Conservation (phyloP, 768 basidiomycete genomes). For the Mycena galericulata region DNA sequence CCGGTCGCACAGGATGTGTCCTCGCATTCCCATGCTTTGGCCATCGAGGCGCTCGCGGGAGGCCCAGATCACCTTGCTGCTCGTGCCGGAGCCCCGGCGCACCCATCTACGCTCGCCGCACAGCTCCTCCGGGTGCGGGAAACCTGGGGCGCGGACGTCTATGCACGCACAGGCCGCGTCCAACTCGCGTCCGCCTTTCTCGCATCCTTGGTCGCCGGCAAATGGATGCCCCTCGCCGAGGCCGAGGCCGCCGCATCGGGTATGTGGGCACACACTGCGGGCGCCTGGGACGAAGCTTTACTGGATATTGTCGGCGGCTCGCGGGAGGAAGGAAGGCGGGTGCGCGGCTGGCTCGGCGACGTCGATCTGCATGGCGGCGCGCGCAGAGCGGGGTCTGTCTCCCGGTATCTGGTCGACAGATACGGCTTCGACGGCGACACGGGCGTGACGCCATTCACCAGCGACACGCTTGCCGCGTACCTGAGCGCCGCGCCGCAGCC, state of each 20-base stretch:
- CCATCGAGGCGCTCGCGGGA: slow-evolving; percentile 80
- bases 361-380: slow-evolving; percentile 78
- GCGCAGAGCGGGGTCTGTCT: slow-evolving; percentile 72
- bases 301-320: slow-evolving; percentile 84
- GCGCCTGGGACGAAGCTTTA: slow-evolving; percentile 79
- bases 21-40: slow-evolving; percentile 81
- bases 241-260: slow-evolving; percentile 84
- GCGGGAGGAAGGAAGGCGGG: slow-evolving; percentile 76
- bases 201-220: slow-evolving; percentile 76
- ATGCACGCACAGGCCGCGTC: slow-evolving; percentile 80
- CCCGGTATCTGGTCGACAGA: slow-evolving; percentile 81
- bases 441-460: slow-evolving; percentile 80
- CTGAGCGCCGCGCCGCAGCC: slow-evolving; percentile 80
- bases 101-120: slow-evolving; percentile 77
- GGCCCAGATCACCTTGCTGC: slow-evolving; percentile 83
- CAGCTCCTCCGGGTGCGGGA: slow-evolving; percentile 86
- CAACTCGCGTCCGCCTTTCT: slow-evolving; percentile 85
- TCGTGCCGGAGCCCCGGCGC: slow-evolving; percentile 80
- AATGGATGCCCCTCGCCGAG: slow-evolving; percentile 79
- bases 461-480: slow-evolving; percentile 81
- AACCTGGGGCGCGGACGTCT: slow-evolving; percentile 80
- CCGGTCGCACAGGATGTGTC: slow-evolving; percentile 86
- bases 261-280: slow-evolving; percentile 71
- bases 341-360: slow-evolving; percentile 86
- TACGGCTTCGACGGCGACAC: slow-evolving; percentile 89